Base-by-base conservation (phyloP, 768 basidiomycete genomes). In the Rhodosporidiobolus odoratus region DNA sequence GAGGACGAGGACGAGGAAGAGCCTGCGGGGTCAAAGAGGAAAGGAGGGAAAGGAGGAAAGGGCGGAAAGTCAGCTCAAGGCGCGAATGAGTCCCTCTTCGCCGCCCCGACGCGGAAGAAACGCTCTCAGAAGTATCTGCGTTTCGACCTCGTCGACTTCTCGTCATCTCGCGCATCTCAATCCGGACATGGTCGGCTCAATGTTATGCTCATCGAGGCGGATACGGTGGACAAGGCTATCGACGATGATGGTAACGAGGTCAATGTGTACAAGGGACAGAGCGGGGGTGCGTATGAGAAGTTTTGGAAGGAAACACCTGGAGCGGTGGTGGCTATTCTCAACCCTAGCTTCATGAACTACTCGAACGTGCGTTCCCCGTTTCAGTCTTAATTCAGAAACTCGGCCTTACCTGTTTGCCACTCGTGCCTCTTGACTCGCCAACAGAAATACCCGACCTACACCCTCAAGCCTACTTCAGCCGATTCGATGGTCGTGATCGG, bases 281-380 rank as follows among this genome's bases (percentile, higher is more conserved):
- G 91, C 73, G 86, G 87, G 10, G 96, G 96, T 8, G 94, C 93
- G 6, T 98, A 90, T 77, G 96, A 98, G 79, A 83, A 85, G 59
- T 86, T 90, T 81, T 88, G 90, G 58, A 91, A 91, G 76, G 80
- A 95, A 64, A 86, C 86, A 68, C 89, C 92, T 74, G 96, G 96
- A 3, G 88, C 91, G 57, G 93, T 98, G 8, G 82, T 98, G 48
- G 90, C 92, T 2, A 83, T 99, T 50, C 81, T 98, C 27, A 96
- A 95, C 76, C 92, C 96, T 0, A 84, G 84, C 62, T 85, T 98
- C 54, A 81, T 96, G 66, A 90, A 90, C 76, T 10, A n/a, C 63
- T 19, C 67, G 47, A 19, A 57, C n/a, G 65, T 56, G 2, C 27
- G 30, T 59, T 65, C 27, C 21, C 52, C 21, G 12, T 25, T n/a